Evolutionary conservation across 768 basidiomycete species (phyloP).

Genomic region (Psilocybe cubensis): DNA sequence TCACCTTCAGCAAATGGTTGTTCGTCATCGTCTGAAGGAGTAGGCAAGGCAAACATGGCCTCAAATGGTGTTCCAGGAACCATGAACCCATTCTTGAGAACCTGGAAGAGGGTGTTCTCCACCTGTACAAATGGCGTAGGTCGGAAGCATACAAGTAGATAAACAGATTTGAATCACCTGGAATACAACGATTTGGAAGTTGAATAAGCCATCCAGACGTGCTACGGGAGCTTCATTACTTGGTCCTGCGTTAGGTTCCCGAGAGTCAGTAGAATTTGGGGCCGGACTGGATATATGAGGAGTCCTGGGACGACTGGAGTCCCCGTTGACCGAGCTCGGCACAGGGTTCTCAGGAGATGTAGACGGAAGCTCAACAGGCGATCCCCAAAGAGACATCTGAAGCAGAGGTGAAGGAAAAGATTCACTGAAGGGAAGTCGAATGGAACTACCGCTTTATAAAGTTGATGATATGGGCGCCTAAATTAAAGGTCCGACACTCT

Average conservation of each 20-base stretch:
- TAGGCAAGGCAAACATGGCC: constrained; percentile 6
- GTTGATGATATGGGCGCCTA: constrained; percentile 8
- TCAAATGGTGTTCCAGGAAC: constrained; percentile 9
- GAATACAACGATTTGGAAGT: constrained; percentile 11
- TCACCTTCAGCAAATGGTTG: neutral
- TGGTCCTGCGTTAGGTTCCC: too few species aligned
- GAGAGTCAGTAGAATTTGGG: too few species aligned
- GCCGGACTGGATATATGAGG: neutral
- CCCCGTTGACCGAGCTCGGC: too few species aligned
- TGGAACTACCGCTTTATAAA: neutral
- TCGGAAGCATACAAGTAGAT: neutral
- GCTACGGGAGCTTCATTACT: neutral
- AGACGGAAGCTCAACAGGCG: neutral
- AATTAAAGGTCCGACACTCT: neutral
- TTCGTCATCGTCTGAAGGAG: neutral
- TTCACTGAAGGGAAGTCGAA: neutral
- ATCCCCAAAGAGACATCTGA: neutral
- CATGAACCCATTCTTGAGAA: constrained; percentile 9
- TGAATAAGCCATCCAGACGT: constrained; percentile 5
- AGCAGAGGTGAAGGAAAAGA: neutral
- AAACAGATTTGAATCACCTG: neutral
- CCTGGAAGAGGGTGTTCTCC: constrained; percentile 8
- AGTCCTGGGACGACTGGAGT: too few species aligned
- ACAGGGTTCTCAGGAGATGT: neutral
- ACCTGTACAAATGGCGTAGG: neutral